phyloP scores from a whole-genome alignment of 495 filamentous ascomycete species.

The Aspergillus leporis region DNA sequence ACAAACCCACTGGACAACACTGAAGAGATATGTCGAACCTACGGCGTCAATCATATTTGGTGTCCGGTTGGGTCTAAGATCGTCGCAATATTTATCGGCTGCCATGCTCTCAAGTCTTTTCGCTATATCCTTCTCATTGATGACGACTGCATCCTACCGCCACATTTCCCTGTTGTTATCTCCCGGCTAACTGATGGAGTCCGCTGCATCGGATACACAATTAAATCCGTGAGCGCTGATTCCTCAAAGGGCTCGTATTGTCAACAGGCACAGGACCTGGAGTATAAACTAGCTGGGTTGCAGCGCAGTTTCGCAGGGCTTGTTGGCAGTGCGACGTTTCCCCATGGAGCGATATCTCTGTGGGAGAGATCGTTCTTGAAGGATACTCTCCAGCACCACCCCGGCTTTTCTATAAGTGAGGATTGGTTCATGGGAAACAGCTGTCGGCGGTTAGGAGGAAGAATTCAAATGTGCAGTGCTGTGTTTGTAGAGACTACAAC shows the following conservation, averaged over 20 bases:
- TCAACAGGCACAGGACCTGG: conserved; percentile 48
- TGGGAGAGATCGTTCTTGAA: conserved; percentile 44
- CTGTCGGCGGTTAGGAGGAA: conserved; percentile 43
- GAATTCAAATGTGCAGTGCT: conserved; percentile 50
- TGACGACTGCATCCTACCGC: conserved; percentile 47
- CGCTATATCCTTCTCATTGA: conserved; percentile 47
- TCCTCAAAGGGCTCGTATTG: conserved; percentile 36
- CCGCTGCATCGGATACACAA: conserved; percentile 46
- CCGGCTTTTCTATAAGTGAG: conserved; percentile 45
- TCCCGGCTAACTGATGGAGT: conserved; percentile 38
- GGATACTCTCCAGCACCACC: conserved; percentile 44
- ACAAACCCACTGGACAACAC: conserved; percentile 42
- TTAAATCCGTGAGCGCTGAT: conserved; percentile 39
- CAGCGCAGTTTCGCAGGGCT: conserved; percentile 40
- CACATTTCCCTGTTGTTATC: conserved; percentile 43
- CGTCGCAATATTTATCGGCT: conserved; percentile 49
- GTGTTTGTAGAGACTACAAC: conserved; percentile 53
- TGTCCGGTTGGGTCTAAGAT: conserved; percentile 44
- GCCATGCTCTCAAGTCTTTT: conserved; percentile 41
- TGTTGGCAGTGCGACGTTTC: conserved; percentile 44
- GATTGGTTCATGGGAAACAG: conserved; percentile 51
- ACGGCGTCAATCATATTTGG: conserved; percentile 43
- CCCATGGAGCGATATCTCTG: conserved; percentile 46
- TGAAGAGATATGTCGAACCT: conserved; percentile 44
- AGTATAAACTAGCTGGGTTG: conserved; percentile 46